Base-by-base conservation (phyloP, 1,284 basidiomycete species). In the Clitocybe nebularis region DNA sequence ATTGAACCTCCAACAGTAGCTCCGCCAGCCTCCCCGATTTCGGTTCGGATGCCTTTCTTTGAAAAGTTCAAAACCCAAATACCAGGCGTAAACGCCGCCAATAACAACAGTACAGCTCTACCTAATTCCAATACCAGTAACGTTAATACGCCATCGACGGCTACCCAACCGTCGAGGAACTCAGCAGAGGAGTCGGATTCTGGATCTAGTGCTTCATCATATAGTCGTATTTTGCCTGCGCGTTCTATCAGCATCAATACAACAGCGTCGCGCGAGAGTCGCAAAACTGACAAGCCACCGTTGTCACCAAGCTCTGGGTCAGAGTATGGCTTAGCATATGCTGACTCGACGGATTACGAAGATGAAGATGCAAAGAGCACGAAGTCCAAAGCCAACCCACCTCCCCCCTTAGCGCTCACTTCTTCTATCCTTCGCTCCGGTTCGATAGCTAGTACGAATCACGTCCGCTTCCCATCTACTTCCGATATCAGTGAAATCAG, bases 281-380 rank as follows among this genome's bases (percentile, higher is more conserved):
- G 40, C 11, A n/a, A 41, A 7, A 14, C 35, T 22, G 36, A 25
- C 2, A 35, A 30, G 16, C 36, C 43, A 8, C 54, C 59, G 1
- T 46, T 50, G 9, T 60, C 57, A 3, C 67, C 67, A n/a, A 58
- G 56, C 26, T 72, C 72, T 3, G 49, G 28, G 13, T 72, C 70
- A 1, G 66, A 69, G 34, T 68, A 68, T 34, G 71, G 74, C 4
- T 58, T 80, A 17, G 76, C 77, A 1, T 80, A 80, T 53, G 71
- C 71, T 0, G 64, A 73, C 39, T 68, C 67, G 11, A 66, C 67
- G 4, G 70, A 72, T 41, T 58, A 69, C 29, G 75, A 76, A 40
- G 62, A 74, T 51, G 44, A 51, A 44, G 51, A 58, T 41, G 36
- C 44, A 37, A 43, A 48, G 41, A 37, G 46, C 54, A 54, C 43